These are phyloP conservation scores for Arachis stenosperma DNA, from an alignment of 306 rosid genomes.

Conservation along the genomic window DNA sequence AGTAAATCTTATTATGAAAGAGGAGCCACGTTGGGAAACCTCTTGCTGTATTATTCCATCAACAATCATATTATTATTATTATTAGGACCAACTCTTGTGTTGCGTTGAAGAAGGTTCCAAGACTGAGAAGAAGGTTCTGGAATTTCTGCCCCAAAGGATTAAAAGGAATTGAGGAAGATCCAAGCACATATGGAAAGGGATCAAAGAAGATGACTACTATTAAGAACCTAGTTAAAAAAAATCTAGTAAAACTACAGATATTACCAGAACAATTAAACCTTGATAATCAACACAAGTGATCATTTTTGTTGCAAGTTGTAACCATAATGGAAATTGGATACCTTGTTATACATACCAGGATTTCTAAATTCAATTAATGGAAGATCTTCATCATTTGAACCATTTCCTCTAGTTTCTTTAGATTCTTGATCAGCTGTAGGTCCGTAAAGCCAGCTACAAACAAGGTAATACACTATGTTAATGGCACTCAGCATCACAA, in stretches of 20 bases:
- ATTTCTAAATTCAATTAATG: constrained; percentile 28
- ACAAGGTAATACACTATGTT: constrained; percentile 47
- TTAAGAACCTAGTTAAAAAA: no score
- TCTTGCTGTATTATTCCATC: constrained; percentile 62
- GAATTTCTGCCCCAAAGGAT: constrained; percentile 49
- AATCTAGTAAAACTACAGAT: no score
- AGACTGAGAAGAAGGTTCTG: constrained; percentile 56
- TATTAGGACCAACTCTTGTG: no score
- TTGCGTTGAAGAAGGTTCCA: constrained; percentile 57
- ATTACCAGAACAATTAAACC: no score
- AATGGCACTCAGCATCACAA: constrained; percentile 41
- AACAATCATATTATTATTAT: constrained; percentile 14
- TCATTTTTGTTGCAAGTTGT: no score
- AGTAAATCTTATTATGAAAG: constrained; percentile 7
- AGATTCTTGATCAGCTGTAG: constrained; percentile 40
- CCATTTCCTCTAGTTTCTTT: constrained; percentile 17
- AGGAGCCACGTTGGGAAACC: constrained; percentile 35
- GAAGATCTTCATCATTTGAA: constrained; percentile 35
- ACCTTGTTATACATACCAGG: neutral
- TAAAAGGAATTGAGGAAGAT: constrained; percentile 63
- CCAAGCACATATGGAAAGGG: constrained; percentile 56
- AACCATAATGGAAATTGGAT: neutral
- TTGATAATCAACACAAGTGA: no score
- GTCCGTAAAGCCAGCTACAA: constrained; percentile 66
- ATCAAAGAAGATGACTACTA: constrained; percentile 59